Evolutionary conservation across 73 alveolate species (phyloP).

Genomic region (Paramecium sonneborni): DNA sequence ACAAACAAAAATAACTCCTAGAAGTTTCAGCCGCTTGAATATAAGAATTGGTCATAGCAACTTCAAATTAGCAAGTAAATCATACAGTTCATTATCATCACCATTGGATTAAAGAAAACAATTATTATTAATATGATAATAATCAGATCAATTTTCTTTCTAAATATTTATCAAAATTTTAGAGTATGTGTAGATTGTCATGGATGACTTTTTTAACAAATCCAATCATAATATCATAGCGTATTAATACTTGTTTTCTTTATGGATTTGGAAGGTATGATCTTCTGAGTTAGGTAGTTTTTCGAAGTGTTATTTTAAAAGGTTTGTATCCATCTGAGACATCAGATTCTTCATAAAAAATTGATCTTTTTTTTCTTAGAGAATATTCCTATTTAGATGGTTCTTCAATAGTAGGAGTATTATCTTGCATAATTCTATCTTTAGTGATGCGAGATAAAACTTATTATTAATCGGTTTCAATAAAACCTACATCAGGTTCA

Average conservation of each 20-base stretch:
- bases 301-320: neutral
- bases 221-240: constrained; percentile 16
- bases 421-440: neutral
- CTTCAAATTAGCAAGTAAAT: neutral
- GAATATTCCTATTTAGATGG: neutral
- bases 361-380: neutral
- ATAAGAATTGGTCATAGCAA: neutral
- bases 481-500: constrained; percentile 42
- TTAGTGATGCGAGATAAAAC: neutral
- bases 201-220: neutral
- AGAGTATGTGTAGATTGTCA: neutral
- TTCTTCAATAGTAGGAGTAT: neutral
- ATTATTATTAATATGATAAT: neutral
- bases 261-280: constrained; percentile 2
- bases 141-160: neutral
- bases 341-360: neutral
- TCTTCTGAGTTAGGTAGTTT: neutral
- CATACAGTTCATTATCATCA: constrained; percentile 27
- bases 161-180: constrained; percentile 3
- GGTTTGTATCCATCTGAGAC: neutral
- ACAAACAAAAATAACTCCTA: neutral
- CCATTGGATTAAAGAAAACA: neutral
- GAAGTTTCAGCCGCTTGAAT: neutral
- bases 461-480: neutral
- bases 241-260: constrained; percentile 20